Evolutionary conservation across 345 rosid genomes (phyloP).

Genomic region (Aurinia saxatilis): DNA sequence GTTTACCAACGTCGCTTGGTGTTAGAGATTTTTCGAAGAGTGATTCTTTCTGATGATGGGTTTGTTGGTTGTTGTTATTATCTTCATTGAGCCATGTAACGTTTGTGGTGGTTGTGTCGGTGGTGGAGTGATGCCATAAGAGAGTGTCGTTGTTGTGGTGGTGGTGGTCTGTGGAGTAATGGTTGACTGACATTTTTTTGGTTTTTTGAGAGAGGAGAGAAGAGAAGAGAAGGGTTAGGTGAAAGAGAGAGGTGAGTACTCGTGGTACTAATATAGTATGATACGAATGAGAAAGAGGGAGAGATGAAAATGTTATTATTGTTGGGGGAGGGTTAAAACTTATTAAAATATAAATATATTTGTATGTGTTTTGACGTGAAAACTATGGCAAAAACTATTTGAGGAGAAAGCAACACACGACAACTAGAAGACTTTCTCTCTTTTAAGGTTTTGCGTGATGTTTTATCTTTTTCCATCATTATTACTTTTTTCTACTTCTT

Average conservation of each 20-base stretch:
- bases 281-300: conserved; percentile 19
- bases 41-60: conserved; percentile 23
- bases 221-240: conserved; percentile 8
- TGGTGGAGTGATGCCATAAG: conserved; percentile 34
- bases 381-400: conserved; percentile 13
- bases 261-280: conserved; percentile 31
- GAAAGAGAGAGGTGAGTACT: conserved; percentile 27
- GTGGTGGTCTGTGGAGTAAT: conserved; percentile 37
- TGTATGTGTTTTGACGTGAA: conserved; percentile 11
- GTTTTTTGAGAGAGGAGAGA: conserved; percentile 1
- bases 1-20: conserved; percentile 89
- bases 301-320: not conserved
- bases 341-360: not conserved
- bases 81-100: conserved; percentile 17
- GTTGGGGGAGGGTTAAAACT: not conserved
- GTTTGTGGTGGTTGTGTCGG: conserved; percentile 22
- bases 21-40: conserved; percentile 82
- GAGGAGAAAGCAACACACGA: conserved; percentile 20
- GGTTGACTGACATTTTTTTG: conserved; percentile 54
- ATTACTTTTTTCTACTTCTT: conserved; percentile 21
- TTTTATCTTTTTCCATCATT: conserved; percentile 27
- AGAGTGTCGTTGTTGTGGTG: conserved; percentile 20
- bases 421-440: conserved; percentile 25
- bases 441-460: conserved; percentile 36
- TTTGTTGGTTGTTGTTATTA: too few relatives aligned